Percentiles rank a stretch among this genome's conserved stretches.
phyloP scores from a whole-genome alignment of 2,329 filamentous ascomycete genomes.

The Fusarium nelsonii region DNA sequence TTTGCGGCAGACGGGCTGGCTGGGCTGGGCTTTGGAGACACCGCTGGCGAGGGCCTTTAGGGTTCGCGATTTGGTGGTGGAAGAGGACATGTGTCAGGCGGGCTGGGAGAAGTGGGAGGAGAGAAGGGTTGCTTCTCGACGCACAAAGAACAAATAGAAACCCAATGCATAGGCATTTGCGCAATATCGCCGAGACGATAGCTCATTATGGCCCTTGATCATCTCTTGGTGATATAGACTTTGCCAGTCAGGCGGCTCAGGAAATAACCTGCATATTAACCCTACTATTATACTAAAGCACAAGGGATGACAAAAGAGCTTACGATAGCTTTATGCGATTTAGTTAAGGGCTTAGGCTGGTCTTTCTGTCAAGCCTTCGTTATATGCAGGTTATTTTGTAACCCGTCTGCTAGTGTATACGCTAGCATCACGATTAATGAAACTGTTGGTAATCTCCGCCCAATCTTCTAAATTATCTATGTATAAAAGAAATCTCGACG shows the following conservation, averaged over 20 bases:
- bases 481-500: slow-evolving; percentile 24
- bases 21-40: slow-evolving; percentile 78
- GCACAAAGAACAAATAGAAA: slow-evolving; percentile 47
- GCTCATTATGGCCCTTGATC: not conserved
- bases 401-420: not conserved
- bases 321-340: no score
- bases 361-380: no score
- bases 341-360: no score
- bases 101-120: slow-evolving; percentile 94
- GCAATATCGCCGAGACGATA: not conserved
- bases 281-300: no score
- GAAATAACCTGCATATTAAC: no score
- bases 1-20: slow-evolving; percentile 74
- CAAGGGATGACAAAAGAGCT: no score
- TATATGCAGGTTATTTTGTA: no score
- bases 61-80: slow-evolving; percentile 84
- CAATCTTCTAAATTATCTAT: slow-evolving; percentile 28
- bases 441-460: not conserved
- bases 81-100: slow-evolving; percentile 89
- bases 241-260: no score
- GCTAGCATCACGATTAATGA: not conserved
- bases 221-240: not conserved
- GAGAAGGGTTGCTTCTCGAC: slow-evolving; percentile 52
- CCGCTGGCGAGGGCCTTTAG: slow-evolving; percentile 74
- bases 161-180: not conserved